Evolutionary conservation across 164 flowering plant genomes (phyloP), one percentile per base, ranked within the genome.

Genomic region (Aristolochia contorta): DNA sequence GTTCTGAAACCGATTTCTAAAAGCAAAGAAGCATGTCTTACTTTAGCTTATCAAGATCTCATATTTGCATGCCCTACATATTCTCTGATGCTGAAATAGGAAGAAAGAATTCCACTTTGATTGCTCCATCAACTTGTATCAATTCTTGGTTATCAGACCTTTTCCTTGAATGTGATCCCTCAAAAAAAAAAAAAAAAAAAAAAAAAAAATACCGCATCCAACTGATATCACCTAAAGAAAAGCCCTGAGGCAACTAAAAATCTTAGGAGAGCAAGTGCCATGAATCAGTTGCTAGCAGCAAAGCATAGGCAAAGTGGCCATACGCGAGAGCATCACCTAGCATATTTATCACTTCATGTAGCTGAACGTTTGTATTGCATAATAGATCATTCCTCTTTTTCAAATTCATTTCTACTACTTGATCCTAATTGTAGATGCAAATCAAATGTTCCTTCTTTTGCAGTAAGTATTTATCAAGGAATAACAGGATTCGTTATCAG

Each of bases 391-490:
- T 21, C 75, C 90, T 61, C 55, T 71, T 66, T 81, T 84, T 67
- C 97, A 89, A 48, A 89, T 65, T 65, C n/a, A n/a, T n/a, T n/a
- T 77, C 89, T 66, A 86, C 56, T 96, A 89, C 84, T 69, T 87
- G 56, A 56, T 70, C 76, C 78, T 82, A 54, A 93, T 82, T 68
- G 72, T 87, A 72, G 77, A 46, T 14, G 97, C 94, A 58, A 92
- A 90, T 8, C n/a, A 56, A 86, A 82, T 79, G 74, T 93, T 91
- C 60, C 96, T 86, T 54, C 80, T 84, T 73, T 90, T 93, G 75
- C 89, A 79, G 48, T 87, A 93, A 24, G 97, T 96, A 78, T 93
- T 89, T 30, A 90, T 82, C 80, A 93, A 76, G 22, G 98, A 89
- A 71, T 93, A 89, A 68, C 97, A 87, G 3, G 98, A 86, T 61